Evolutionary conservation across 2,329 filamentous ascomycete genomes (phyloP), one percentile per base, ranked within the genome.

Genomic region (Fusarium avenaceum): DNA sequence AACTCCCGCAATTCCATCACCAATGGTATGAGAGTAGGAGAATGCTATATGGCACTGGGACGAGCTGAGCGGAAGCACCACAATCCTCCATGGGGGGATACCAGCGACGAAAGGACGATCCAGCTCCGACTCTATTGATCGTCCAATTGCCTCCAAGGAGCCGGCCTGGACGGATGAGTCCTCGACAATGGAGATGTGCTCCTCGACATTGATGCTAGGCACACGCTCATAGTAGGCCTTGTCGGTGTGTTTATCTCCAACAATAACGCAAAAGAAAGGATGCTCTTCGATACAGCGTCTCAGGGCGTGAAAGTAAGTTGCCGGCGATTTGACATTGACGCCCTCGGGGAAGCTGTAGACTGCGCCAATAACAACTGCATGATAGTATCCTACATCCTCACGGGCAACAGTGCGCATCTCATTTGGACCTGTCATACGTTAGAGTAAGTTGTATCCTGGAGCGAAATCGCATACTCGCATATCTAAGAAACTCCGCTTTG

Each of bases 21-120:
- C 71, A 24, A 75, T 72, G 1, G 59, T 51, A 15, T 75, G 73
- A 22, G 71, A 74, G 39, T 57, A 75, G 3, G 58, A 56, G 38
- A 74, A 74, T 0, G 57, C 55, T 35, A 75, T 7, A 35, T 74
- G 69, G 20, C 65, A 73, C n/a, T 62, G 53, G 3, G 38, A 44
- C 0, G 40, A 6, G 2, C 42, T 9, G 2, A 74, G 28, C 5
- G 69, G 70, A 2, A 72, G 52, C 3, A 75, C 46, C 0, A 65
- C 46, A 7, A 75, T 63, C n/a, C 59, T 72, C 73, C 73, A 75
- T 2, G 66, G 68, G 1, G 73, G 71, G 8, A 66, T 65, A 0
- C 51, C 66, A 3, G 64, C 7, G 4, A 49, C 43, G 13, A 73
- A 73, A 2, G 72, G 59, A 39, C 58, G 49, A 20, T 71, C 66